Evolutionary conservation across 768 basidiomycete species (phyloP).

Genomic region (Hypsizygus marmoreus): DNA sequence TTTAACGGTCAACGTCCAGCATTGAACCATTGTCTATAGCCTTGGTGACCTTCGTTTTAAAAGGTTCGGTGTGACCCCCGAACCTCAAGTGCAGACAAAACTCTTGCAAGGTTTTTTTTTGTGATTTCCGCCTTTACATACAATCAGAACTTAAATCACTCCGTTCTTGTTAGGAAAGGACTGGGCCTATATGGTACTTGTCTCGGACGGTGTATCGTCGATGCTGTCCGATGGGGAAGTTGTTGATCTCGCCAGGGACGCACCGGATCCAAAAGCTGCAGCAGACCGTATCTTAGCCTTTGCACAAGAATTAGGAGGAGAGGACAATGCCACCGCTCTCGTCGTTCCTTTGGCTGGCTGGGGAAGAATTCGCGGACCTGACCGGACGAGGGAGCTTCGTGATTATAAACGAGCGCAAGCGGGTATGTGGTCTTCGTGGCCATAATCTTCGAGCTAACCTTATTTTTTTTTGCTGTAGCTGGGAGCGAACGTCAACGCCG

Average conservation of each 20-base stretch:
- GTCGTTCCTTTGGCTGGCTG: constrained; percentile 93
- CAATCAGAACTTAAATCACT: no score
- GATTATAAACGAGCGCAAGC: constrained; percentile 76
- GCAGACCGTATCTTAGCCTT: constrained; percentile 83
- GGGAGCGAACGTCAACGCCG: constrained; percentile 68
- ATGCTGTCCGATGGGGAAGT: constrained; percentile 93
- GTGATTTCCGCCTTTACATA: no score
- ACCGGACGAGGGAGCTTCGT: constrained; percentile 79
- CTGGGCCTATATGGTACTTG: constrained; percentile 84
- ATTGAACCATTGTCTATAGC: constrained; percentile 38
- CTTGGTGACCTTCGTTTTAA: constrained; percentile 91
- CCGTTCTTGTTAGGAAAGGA: constrained; percentile 62
- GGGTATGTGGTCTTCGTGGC: constrained; percentile 36
- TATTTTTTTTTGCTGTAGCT: constrained; percentile 34
- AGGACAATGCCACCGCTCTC: constrained; percentile 90
- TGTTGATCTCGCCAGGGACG: constrained; percentile 80
- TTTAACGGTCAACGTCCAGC: not conserved
- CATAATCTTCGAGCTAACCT: constrained; percentile 2
- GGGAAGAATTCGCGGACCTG: constrained; percentile 79
- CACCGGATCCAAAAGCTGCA: constrained; percentile 73
- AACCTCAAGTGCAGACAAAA: constrained; percentile 82
- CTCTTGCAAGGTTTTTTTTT: constrained; percentile 65
- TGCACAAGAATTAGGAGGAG: constrained; percentile 83
- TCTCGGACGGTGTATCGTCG: constrained; percentile 95
- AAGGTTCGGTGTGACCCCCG: constrained; percentile 87